These are phyloP conservation scores for Ceratocystis alfenasii DNA, from an alignment of 2,329 filamentous ascomycete species.

Conservation along the genomic window DNA sequence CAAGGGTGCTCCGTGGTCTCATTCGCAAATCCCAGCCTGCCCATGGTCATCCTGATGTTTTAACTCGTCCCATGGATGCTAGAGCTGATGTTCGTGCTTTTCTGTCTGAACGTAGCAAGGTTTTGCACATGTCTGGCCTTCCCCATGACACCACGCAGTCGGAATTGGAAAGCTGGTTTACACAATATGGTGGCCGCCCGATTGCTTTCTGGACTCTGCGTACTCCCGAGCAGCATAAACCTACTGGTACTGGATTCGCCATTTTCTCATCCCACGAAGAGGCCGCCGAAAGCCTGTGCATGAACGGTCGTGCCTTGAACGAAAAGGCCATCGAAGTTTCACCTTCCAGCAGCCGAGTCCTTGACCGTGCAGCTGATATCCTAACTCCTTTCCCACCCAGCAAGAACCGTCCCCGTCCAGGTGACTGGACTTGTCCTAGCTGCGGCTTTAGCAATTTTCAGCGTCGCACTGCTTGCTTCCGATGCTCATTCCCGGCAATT, in stretches of 20 bases:
- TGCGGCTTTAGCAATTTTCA: slow-evolving; percentile 99
- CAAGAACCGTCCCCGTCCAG: slow-evolving; percentile 93
- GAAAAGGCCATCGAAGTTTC: slow-evolving; percentile 99
- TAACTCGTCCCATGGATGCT: slow-evolving; percentile 92
- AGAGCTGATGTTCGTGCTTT: slow-evolving; percentile 93
- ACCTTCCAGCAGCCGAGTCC: slow-evolving; percentile 88
- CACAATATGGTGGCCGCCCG: slow-evolving; percentile 90
- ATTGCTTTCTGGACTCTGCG: slow-evolving; percentile 99
- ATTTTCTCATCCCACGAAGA: slow-evolving; percentile 99
- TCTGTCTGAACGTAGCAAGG: slow-evolving; percentile 90
- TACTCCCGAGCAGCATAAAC: slow-evolving; percentile 97
- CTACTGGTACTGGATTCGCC: slow-evolving; percentile 95
- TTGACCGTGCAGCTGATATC: slow-evolving; percentile 91
- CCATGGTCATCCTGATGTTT: slow-evolving; percentile 86
- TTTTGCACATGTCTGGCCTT: slow-evolving; percentile 92
- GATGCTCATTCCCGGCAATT: slow-evolving; percentile 96
- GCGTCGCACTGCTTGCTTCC: slow-evolving; percentile 94
- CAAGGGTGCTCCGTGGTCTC: slow-evolving; percentile 79
- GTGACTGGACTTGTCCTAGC: slow-evolving; percentile 97
- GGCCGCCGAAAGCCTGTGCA: slow-evolving; percentile 94
- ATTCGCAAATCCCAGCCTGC: slow-evolving; percentile 93
- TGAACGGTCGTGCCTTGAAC: slow-evolving; percentile 96
- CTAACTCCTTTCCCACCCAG: slow-evolving; percentile 94
- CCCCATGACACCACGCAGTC: slow-evolving; percentile 98
- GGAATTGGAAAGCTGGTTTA: slow-evolving; percentile 98